phyloP scores from a whole-genome alignment of 345 rosid species.

The Noccaea bulbosa region DNA sequence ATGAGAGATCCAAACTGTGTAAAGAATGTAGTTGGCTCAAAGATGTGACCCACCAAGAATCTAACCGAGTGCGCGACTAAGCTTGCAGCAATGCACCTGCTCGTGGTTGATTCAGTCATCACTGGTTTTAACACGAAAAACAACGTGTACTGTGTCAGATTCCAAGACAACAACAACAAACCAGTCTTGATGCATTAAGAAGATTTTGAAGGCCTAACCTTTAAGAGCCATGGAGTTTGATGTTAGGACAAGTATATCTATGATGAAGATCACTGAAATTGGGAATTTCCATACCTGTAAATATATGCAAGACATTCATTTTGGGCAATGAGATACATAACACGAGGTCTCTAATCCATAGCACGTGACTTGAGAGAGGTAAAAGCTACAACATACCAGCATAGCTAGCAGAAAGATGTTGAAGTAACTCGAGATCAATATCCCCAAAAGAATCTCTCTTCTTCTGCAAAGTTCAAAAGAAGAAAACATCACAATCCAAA shows the following conservation, averaged over 20 bases:
- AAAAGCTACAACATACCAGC: conserved; percentile 55
- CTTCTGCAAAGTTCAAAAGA: conserved; percentile 30
- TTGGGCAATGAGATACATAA: conserved; percentile 3
- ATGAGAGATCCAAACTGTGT: conserved; percentile 16
- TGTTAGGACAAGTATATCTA: conserved; percentile 77
- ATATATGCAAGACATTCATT: neutral
- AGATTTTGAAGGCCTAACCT: conserved; percentile 55
- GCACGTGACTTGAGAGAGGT: too few species aligned
- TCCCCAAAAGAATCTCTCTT: conserved; percentile 56
- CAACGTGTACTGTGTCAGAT: conserved; percentile 9
- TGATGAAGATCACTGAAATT: conserved; percentile 63
- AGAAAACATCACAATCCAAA: neutral
- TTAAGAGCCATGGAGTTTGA: conserved; percentile 73
- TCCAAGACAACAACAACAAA: conserved; percentile 8
- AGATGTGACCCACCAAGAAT: conserved; percentile 43
- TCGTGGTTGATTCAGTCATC: conserved; percentile 55
- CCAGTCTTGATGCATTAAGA: neutral
- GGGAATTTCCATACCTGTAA: conserved; percentile 90
- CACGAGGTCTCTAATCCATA: neutral
- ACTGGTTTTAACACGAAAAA: conserved; percentile 50
- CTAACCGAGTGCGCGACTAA: conserved; percentile 63
- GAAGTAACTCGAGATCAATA: conserved; percentile 79
- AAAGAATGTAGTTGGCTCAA: conserved; percentile 28
- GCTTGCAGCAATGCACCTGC: conserved; percentile 63
- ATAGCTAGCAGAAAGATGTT: conserved; percentile 69